Percentiles rank a stretch among this genome's conserved stretches.
Evolutionary conservation across 305 asterid genomes (phyloP).

Genomic region (Withania somnifera): DNA sequence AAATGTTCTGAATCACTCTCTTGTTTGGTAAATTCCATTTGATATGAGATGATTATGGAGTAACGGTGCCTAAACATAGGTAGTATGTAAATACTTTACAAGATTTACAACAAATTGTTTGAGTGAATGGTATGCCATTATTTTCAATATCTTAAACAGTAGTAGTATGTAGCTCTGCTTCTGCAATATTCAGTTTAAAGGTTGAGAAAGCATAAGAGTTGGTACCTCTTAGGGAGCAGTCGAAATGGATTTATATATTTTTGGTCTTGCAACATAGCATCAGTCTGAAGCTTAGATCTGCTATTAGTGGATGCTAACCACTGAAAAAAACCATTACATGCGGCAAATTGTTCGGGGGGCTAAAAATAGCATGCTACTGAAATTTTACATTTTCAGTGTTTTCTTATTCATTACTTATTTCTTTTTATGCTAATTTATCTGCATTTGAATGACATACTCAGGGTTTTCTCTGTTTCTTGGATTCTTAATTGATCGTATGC

Average conservation of each 20-base stretch:
- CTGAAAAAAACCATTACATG: not conserved
- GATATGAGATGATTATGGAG: not conserved
- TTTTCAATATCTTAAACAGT: not conserved
- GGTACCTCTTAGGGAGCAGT: not conserved
- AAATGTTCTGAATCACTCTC: not conserved
- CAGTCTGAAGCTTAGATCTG: not conserved
- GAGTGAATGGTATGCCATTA: not conserved
- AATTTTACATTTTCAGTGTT: not conserved
- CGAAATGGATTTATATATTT: not conserved
- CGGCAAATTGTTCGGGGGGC: not conserved
- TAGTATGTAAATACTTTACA: not conserved
- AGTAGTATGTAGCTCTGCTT: not conserved
- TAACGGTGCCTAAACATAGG: not conserved
- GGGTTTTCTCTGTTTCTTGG: conserved; percentile 86
- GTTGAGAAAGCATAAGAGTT: not conserved
- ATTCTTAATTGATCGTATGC: conserved; percentile 84
- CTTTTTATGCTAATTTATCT: not conserved
- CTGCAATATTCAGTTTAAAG: not conserved
- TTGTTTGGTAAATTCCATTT: not conserved
- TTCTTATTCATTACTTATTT: not conserved
- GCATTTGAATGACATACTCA: conserved; percentile 11
- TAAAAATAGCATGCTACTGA: not conserved
- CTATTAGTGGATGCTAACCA: not conserved
- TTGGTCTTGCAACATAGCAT: not conserved
- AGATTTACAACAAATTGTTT: not conserved